phyloP scores from a whole-genome alignment of 2,329 filamentous ascomycete species.

The Stylonectria norvegica region DNA sequence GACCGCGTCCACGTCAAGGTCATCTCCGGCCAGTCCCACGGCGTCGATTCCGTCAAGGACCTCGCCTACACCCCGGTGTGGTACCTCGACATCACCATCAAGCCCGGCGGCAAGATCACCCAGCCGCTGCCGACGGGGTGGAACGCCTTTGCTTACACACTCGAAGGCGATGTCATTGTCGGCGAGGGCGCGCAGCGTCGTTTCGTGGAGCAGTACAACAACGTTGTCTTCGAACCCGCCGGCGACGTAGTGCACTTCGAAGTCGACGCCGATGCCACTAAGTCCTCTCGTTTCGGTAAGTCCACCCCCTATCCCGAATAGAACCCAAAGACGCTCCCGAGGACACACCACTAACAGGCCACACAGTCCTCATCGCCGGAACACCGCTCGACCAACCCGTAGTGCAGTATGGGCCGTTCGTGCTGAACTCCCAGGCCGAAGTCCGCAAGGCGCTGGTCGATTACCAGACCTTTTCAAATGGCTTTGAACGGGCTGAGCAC shows the following conservation, averaged over 20 bases:
- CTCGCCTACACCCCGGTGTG: constrained; percentile 97
- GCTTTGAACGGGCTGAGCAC: constrained; percentile 73
- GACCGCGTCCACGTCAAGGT: constrained; percentile 80
- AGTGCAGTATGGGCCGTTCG: constrained; percentile 82
- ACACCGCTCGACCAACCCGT: constrained; percentile 76
- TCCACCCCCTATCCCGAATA: not conserved
- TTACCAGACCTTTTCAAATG: constrained; percentile 69
- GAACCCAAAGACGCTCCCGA: not conserved
- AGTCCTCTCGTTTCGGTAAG: constrained; percentile 49
- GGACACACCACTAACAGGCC: constrained; percentile 1
- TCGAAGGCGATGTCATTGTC: constrained; percentile 69
- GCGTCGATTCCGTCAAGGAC: constrained; percentile 82
- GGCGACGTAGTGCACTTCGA: constrained; percentile 73
- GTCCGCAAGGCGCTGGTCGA: constrained; percentile 75
- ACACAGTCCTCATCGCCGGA: constrained; percentile 66
- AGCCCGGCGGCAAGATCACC: constrained; percentile 72
- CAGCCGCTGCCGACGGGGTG: constrained; percentile 76
- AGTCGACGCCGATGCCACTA: constrained; percentile 62
- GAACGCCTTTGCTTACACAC: constrained; percentile 86
- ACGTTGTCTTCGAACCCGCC: constrained; percentile 78
- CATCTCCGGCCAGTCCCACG: constrained; percentile 81
- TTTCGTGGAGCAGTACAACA: constrained; percentile 70
- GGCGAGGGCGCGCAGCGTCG: constrained; percentile 50
- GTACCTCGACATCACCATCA: constrained; percentile 79
- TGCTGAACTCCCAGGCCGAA: constrained; percentile 68